A percentile compares a stretch with the other conserved stretches of the same genome.
These are phyloP conservation scores for Lecanosticta acicola DNA, from an alignment of 2,329 filamentous ascomycete species.

Conservation along the genomic window DNA sequence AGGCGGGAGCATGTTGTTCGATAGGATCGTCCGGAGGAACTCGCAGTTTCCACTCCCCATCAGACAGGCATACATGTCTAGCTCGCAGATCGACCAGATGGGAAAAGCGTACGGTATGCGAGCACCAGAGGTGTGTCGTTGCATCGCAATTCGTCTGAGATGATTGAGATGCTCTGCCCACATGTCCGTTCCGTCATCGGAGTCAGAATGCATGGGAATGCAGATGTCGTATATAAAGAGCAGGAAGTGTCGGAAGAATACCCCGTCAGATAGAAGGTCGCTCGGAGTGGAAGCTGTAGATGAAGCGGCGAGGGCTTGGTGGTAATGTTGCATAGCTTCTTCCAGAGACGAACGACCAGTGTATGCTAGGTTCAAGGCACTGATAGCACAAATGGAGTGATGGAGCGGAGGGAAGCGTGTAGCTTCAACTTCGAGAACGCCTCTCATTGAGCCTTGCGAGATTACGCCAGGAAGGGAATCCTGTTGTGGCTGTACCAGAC, in stretches of 20 bases:
- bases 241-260: slow-evolving; percentile 53
- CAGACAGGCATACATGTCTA: slow-evolving; percentile 53
- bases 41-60: slow-evolving; percentile 48
- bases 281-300: slow-evolving; percentile 45
- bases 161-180: slow-evolving; percentile 53
- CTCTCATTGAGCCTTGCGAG: slow-evolving; percentile 19
- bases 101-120: slow-evolving; percentile 43
- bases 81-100: slow-evolving; percentile 50
- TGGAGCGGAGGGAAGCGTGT: slow-evolving; percentile 48
- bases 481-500: slow-evolving; percentile 21
- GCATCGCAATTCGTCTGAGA: slow-evolving; percentile 45
- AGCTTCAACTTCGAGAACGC: slow-evolving; percentile 37
- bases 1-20: slow-evolving; percentile 45
- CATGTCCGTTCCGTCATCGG: slow-evolving; percentile 40
- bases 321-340: slow-evolving; percentile 51
- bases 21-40: slow-evolving; percentile 45
- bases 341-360: slow-evolving; percentile 41
- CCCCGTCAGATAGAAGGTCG: slow-evolving; percentile 52
- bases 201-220: slow-evolving; percentile 19
- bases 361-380: slow-evolving; percentile 48
- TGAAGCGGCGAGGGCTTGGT: slow-evolving; percentile 42
- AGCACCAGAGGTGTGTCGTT: slow-evolving; percentile 42
- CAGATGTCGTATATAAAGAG: slow-evolving; percentile 53
- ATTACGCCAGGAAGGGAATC: slow-evolving; percentile 4
- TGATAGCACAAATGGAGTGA: slow-evolving; percentile 55